Percentiles rank a stretch among this genome's conserved stretches.
These are phyloP conservation scores for Pseudotulostoma volvatum DNA, from an alignment of 495 filamentous ascomycete species.

Conservation along the genomic window DNA sequence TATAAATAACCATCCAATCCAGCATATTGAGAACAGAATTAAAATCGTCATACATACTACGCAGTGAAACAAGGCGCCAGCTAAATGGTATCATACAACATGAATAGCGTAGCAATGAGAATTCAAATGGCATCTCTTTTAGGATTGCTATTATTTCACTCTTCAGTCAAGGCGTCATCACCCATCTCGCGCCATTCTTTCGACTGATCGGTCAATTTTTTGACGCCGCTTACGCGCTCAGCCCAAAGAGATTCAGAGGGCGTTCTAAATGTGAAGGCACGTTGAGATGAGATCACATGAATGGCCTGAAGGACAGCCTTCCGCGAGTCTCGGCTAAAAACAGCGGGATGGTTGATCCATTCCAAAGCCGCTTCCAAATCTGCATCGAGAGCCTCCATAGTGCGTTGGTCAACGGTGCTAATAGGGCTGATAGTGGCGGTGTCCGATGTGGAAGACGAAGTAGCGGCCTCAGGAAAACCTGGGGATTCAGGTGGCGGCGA, in stretches of 20 bases:
- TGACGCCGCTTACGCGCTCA: conserved; percentile 58
- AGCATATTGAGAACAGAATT: too few relatives aligned
- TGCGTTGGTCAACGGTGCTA: conserved; percentile 57
- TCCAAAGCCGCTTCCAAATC: conserved; percentile 90
- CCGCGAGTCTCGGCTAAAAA: conserved; percentile 85
- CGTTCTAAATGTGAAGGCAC: conserved; percentile 86
- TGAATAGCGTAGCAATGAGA: too few relatives aligned
- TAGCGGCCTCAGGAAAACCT: conserved; percentile 27
- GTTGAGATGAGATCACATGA: conserved; percentile 85
- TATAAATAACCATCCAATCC: too few relatives aligned
- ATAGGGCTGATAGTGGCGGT: conserved; percentile 45
- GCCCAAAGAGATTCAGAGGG: conserved; percentile 77
- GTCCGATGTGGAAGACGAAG: conserved; percentile 23
- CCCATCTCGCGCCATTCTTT: conserved; percentile 78
- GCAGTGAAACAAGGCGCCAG: too few relatives aligned
- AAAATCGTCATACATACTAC: too few relatives aligned
- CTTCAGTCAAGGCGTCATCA: conserved; percentile 73
- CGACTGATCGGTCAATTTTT: conserved; percentile 57
- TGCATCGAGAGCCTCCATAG: conserved; percentile 73
- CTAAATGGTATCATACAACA: too few relatives aligned
- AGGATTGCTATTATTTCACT: too few relatives aligned
- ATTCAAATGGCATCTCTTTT: too few relatives aligned
- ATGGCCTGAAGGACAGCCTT: conserved; percentile 96
- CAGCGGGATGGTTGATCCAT: conserved; percentile 95
- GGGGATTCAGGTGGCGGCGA: conserved; percentile 27